Conservation (phyloP, 495 filamentous ascomycete genomes). For the Pseudoneurospora amorphoporcata region DNA sequence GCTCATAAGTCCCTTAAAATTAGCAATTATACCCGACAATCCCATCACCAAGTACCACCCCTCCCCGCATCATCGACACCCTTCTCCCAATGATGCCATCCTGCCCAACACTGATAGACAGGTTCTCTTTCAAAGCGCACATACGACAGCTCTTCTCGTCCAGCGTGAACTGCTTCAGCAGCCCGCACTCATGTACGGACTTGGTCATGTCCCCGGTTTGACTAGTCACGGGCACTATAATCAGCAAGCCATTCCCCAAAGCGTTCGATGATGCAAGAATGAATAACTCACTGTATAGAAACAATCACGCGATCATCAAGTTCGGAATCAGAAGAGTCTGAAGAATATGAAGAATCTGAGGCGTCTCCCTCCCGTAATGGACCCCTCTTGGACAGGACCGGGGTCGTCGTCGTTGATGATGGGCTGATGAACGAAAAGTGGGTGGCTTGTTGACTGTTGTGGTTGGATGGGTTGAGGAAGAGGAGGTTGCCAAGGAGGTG, state of each 20-base stretch:
- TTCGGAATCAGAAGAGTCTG: not conserved
- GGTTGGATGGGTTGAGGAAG: constrained; percentile 20
- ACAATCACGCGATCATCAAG: constrained; percentile 11
- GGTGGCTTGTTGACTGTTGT: constrained; percentile 17
- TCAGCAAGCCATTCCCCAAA: not conserved
- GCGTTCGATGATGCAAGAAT: not conserved
- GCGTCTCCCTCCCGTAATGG: not conserved
- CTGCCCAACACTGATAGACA: constrained; percentile 30
- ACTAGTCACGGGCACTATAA: constrained; percentile 7
- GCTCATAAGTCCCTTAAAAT: not conserved
- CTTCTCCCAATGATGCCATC: constrained; percentile 38
- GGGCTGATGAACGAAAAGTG: constrained; percentile 17
- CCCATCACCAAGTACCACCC: constrained; percentile 29
- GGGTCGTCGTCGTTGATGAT: not conserved
- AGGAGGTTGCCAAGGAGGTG: constrained; percentile 18
- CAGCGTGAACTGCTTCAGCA: constrained; percentile 24
- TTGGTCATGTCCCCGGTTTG: constrained; percentile 28
- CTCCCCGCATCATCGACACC: constrained; percentile 27
- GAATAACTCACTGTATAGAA: constrained; percentile 19
- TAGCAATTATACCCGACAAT: constrained; percentile 36
- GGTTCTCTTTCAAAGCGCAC: constrained; percentile 17
- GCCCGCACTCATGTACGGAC: constrained; percentile 21
- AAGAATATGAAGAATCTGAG: not conserved
- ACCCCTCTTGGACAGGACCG: not conserved
- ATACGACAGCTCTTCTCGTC: not conserved